A percentile compares a stretch with the other conserved stretches of the same genome.
Conservation (phyloP, 2,329 filamentous ascomycete species). For the Sporothrix inflata region DNA sequence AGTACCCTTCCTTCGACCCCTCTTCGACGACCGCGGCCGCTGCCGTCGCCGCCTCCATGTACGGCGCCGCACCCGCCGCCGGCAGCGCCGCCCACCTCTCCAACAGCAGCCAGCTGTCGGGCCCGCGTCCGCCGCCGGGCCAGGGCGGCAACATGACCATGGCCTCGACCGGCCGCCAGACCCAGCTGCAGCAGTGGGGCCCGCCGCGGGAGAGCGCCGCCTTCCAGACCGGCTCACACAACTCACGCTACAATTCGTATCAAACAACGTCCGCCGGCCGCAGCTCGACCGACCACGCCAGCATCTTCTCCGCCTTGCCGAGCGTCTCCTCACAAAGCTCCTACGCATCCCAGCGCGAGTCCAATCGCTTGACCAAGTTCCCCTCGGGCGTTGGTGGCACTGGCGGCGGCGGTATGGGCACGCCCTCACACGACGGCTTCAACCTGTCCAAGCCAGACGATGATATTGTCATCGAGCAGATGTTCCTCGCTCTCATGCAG, state of each 20-base stretch:
- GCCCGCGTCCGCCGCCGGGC: constrained; percentile 63
- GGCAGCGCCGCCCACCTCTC: constrained; percentile 58
- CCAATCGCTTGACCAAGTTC: constrained; percentile 61
- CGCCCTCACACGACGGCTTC: constrained; percentile 52
- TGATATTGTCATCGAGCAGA: constrained; percentile 82
- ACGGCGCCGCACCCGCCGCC: constrained; percentile 43
- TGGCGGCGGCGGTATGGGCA: constrained; percentile 26
- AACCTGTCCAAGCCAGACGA: constrained; percentile 74
- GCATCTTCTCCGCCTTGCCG: constrained; percentile 59
- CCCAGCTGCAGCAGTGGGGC: constrained; percentile 80
- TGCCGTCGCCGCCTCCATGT: constrained; percentile 39
- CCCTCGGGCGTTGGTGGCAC: constrained; percentile 41
- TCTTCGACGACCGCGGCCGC: constrained; percentile 40
- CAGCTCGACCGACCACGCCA: constrained; percentile 59
- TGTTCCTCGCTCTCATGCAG: constrained; percentile 93
- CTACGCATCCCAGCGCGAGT: constrained; percentile 57
- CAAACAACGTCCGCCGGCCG: constrained; percentile 61
- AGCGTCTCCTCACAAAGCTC: constrained; percentile 62
- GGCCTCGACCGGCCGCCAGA: constrained; percentile 70
- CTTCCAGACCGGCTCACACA: constrained; percentile 54
- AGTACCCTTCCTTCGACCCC: constrained; percentile 77
- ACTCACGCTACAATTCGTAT: constrained; percentile 67
- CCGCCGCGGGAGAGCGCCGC: constrained; percentile 59
- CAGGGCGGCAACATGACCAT: constrained; percentile 67
- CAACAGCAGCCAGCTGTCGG: constrained; percentile 59